Evolutionary conservation across 2,329 filamentous ascomycete genomes (phyloP), one percentile per base, ranked within the genome.

Genomic region (Leptographium galeiforme): DNA sequence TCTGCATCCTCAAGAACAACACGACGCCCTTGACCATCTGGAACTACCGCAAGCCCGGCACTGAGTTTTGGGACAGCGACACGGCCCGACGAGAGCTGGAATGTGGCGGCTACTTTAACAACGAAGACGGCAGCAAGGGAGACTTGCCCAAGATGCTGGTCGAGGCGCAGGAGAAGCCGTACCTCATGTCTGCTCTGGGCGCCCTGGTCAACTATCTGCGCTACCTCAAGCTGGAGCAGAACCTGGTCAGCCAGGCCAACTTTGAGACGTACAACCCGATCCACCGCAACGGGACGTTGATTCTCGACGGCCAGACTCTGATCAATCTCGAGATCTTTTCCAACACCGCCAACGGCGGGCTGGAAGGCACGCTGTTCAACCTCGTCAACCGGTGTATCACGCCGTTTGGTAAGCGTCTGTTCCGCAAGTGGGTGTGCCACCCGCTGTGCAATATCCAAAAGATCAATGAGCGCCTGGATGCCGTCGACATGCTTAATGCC

Each of bases 291-390:
- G 89, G 89, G 13, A 97, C 88, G 34, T 72, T 98, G 46, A 85
- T 98, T 11, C 77, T 98, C 1, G 93, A 98, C 61, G 93, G 93
- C 0, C 93, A 98, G 65, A 97, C 90, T 25, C 75, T 98, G 61
- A 94, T 95, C 73, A 98, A 98, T 63, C 81, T 98, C n/a, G 93
- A 98, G 65, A 80, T 98, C 6, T 98, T 98, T 61, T 79, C 89
- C 61, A 98, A 98, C 67, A 90, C 85, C 0, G 89, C 86, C 59
- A 91, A 96, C 63, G 91, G 90, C 8, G 82, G 88, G 14, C 66
- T 76, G 0, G 86, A 95, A 41, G 93, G 93, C 8, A 97, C 93
- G 0, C 71, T 98, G 1, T 98, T 97, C 68, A 79, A 79, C 51
- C 81, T 98, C 58, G 78, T 98, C 51, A 97, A 98, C 66, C 82